Evolutionary conservation across 805 yeast species (phyloP).

Genomic region (Maudiozyma saulgeensis): DNA sequence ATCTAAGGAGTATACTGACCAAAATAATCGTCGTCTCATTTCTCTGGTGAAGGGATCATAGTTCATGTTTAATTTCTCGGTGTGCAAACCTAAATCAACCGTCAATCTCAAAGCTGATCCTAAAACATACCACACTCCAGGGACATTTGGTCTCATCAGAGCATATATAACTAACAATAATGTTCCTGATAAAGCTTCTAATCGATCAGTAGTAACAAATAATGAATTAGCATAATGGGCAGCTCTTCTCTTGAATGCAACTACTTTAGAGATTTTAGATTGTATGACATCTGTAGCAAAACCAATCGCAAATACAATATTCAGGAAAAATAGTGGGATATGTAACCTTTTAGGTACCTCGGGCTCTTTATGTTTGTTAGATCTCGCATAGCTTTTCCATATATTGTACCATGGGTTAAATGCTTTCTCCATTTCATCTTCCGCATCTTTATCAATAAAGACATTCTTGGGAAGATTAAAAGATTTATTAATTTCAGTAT

Average conservation of each 20-base stretch:
- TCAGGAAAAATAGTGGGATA: conserved; percentile 57
- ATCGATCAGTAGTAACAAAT: conserved; percentile 45
- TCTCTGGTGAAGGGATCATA: conserved; percentile 53
- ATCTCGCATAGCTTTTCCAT: conserved; percentile 32
- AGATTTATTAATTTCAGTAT: conserved; percentile 36
- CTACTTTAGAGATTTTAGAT: conserved; percentile 56
- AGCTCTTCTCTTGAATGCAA: conserved; percentile 62
- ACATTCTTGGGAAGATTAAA: conserved; percentile 21
- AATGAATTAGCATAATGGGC: conserved; percentile 47
- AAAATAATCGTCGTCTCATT: conserved; percentile 64
- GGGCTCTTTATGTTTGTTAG: conserved; percentile 19
- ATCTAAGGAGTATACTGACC: conserved; percentile 85
- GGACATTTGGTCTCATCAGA: conserved; percentile 79
- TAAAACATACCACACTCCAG: conserved; percentile 87
- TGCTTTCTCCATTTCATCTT: not conserved
- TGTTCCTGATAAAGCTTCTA: conserved; percentile 67
- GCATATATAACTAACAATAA: conserved; percentile 61
- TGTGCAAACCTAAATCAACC: conserved; percentile 78
- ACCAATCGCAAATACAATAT: conserved; percentile 72
- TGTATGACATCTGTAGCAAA: conserved; percentile 63
- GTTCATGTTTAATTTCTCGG: conserved; percentile 39
- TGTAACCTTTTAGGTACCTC: conserved; percentile 18
- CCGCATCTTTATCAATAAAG: conserved; percentile 5
- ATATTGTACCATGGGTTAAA: conserved; percentile 24
- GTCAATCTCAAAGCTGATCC: conserved; percentile 74